Conservation (phyloP, 108 stramenopile genomes). For the Skeletonema menzelii region DNA sequence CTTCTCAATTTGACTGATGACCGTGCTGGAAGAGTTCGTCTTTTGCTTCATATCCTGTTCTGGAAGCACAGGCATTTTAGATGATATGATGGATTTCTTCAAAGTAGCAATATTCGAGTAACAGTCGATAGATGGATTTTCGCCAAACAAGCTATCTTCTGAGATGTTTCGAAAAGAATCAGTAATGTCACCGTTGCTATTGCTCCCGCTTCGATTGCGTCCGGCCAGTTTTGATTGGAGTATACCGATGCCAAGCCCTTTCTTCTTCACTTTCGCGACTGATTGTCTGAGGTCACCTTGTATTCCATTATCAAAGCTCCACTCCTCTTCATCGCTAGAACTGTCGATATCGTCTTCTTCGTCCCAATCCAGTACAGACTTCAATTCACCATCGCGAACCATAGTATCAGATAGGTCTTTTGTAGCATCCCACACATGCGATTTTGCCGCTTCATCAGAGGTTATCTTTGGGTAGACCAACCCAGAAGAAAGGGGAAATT, state of each 20-base stretch:
- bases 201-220: no score
- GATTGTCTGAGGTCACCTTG: neutral
- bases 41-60: slow-evolving; percentile 9
- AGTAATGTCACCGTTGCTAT: no score
- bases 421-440: slow-evolving; percentile 13
- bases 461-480: slow-evolving; percentile 64
- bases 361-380: neutral
- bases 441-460: slow-evolving; percentile 52
- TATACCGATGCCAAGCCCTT: neutral
- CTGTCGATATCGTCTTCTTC: slow-evolving; percentile 1
- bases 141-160: neutral
- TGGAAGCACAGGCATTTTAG: neutral
- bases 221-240: no score
- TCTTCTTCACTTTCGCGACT: neutral
- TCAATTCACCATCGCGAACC: neutral
- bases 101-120: neutral
- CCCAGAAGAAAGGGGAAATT: slow-evolving; percentile 76
- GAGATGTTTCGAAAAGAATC: neutral
- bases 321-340: neutral
- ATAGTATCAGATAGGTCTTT: slow-evolving; percentile 4
- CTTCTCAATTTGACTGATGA: neutral
- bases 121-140: neutral
- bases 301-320: neutral
- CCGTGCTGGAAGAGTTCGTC: neutral
- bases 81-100: neutral